phyloP scores from a whole-genome alignment of 2,329 filamentous ascomycete species.

The Juglanconis juglandina region DNA sequence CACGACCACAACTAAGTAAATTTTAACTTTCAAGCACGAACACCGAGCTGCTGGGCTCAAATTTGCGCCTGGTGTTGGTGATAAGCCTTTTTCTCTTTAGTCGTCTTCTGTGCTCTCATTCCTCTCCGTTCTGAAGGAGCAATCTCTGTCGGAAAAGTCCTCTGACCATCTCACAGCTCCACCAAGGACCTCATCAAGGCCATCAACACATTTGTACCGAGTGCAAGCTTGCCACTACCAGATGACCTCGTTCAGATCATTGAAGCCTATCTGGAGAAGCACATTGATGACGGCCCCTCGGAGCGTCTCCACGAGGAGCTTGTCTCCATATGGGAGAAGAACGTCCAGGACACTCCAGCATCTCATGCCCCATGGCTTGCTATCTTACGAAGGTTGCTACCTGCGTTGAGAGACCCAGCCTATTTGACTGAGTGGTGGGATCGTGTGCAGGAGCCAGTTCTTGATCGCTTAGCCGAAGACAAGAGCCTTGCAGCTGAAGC shows the following conservation, averaged over 20 bases:
- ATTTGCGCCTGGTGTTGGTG: neutral
- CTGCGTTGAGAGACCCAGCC: slow-evolving; percentile 59
- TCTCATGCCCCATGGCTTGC: slow-evolving; percentile 67
- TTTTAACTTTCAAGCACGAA: neutral
- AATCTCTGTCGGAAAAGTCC: neutral
- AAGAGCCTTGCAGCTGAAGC: slow-evolving; percentile 63
- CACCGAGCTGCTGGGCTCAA: neutral
- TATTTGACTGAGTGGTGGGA: slow-evolving; percentile 72
- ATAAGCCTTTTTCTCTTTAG: no score
- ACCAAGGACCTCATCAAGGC: slow-evolving; percentile 60
- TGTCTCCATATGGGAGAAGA: slow-evolving; percentile 61
- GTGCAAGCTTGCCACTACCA: slow-evolving; percentile 59
- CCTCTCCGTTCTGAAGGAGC: no score
- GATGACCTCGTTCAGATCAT: slow-evolving; percentile 61
- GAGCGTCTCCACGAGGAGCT: slow-evolving; percentile 74
- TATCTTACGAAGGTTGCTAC: slow-evolving; percentile 61
- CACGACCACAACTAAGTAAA: neutral
- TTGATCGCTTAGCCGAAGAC: slow-evolving; percentile 55
- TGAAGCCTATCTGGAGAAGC: slow-evolving; percentile 64
- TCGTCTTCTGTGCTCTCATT: neutral
- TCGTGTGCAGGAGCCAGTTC: slow-evolving; percentile 52
- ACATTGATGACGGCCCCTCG: slow-evolving; percentile 65
- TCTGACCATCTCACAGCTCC: slow-evolving; percentile 38
- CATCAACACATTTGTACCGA: slow-evolving; percentile 48
- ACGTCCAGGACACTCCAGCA: slow-evolving; percentile 53